Conservation (phyloP, 305 asterid species). For the Solanum hybrid region DNA sequence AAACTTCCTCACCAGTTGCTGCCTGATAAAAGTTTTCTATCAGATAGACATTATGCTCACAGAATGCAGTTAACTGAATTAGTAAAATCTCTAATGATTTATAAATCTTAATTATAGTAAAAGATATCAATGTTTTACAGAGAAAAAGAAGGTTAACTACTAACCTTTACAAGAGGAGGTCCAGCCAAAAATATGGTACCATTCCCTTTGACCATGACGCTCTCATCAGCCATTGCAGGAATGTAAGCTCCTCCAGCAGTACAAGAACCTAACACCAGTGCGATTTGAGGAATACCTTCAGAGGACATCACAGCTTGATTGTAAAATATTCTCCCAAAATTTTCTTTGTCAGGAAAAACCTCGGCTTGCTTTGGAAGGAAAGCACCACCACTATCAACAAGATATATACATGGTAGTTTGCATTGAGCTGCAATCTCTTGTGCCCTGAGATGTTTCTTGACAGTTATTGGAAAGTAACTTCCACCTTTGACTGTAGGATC, state of each 20-base stretch:
- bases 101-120: neutral
- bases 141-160: neutral
- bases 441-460: conserved; percentile 96
- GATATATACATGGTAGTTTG: conserved; percentile 83
- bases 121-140: neutral
- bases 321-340: conserved; percentile 89
- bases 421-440: conserved; percentile 90
- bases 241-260: conserved; percentile 99
- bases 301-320: conserved; percentile 91
- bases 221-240: conserved; percentile 99
- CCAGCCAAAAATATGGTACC: conserved; percentile 99
- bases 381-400: conserved; percentile 99
- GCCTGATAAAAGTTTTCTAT: conserved; percentile 49
- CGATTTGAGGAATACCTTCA: conserved; percentile 91
- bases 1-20: conserved; percentile 94
- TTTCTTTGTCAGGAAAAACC: conserved; percentile 90
- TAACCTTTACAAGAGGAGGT: conserved; percentile 97
- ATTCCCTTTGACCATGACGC: conserved; percentile 95
- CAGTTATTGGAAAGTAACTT: conserved; percentile 84
- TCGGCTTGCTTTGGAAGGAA: conserved; percentile 97
- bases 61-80: neutral
- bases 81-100: neutral
- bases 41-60: neutral
- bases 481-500: conserved; percentile 98
- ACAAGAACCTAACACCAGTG: conserved; percentile 90